Base-by-base conservation (phyloP, 306 rosid species). In the Malus asiatica region DNA sequence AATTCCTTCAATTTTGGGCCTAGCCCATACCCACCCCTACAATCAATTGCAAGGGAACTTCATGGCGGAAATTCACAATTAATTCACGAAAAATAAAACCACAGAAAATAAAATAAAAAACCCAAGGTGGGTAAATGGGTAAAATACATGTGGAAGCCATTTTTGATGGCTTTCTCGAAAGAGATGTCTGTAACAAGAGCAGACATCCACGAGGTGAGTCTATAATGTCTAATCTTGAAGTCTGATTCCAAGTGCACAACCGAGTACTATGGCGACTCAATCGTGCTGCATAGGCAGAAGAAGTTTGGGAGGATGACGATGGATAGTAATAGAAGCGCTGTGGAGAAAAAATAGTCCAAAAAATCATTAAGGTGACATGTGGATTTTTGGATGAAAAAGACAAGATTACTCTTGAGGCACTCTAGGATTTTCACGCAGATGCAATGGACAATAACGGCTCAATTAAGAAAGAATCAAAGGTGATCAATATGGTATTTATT, bases 141-240 rank as follows among this genome's bases (percentile, higher is more conserved):
- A 23, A 48, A 66, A 29, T 35, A 87, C 93, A 90, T 82, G 80
- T 92, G 96, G 85, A 88, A 93, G 78, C 91, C 97, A 53, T 76
- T 76, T 82, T 77, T 75, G 32, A 93, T 84, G 81, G 96, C 93
- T 73, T 86, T 90, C 19, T 75, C 29, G 75, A 92, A 92, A 81
- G 88, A 89, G 72, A 76, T 69, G 76, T 77, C 76, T 22, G 40
- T 69, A 35, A 84, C 78, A 2, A 80, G 82, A 75, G 97, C 94
- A 27, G 96, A 83, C 81, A 91, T 86, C 97, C 97, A 88, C 0
- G 83, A 59, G 66, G 86, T 78, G 27, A 10, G 44, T 38, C 84
- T 65, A 72, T 91, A 91, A 25, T 88, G 85, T 48, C 98, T 87
- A 84, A 93, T 87, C 68, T 91, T 90, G 75, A 91, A 91, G 66